Percentiles rank a stretch among this genome's conserved stretches.
These are phyloP conservation scores for Parietichytrium sp. DNA, from an alignment of 108 stramenopile genomes.

Conservation along the genomic window DNA sequence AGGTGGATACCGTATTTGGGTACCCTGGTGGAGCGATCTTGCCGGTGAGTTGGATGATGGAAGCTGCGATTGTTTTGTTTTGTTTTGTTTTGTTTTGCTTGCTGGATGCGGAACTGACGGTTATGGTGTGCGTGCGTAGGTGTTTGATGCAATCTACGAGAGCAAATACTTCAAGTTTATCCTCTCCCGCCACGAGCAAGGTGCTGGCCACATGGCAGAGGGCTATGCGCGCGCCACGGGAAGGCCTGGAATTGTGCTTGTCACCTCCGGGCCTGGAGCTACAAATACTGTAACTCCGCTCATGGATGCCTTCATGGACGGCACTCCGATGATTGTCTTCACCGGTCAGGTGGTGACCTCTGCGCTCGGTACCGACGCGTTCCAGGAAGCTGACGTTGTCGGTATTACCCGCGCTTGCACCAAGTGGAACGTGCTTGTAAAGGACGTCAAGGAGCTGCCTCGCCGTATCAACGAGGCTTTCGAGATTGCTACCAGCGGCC, in stretches of 20 bases:
- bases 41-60: no score
- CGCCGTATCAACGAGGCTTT: constrained; percentile 85
- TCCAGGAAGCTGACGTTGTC: constrained; percentile 78
- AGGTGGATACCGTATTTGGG: constrained; percentile 78
- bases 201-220: constrained; percentile 80
- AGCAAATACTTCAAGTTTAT: constrained; percentile 75
- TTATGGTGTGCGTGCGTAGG: no score
- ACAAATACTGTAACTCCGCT: constrained; percentile 85
- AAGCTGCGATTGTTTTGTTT: no score
- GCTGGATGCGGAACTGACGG: no score
- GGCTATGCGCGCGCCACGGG: constrained; percentile 79
- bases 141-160: neutral
- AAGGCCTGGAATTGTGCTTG: constrained; percentile 77
- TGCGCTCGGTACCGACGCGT: constrained; percentile 72
- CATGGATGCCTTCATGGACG: constrained; percentile 81
- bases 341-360: constrained; percentile 84
- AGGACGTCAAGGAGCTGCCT: constrained; percentile 78
- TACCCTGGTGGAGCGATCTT: constrained; percentile 87
- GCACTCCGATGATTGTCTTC: constrained; percentile 79
- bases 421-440: constrained; percentile 86
- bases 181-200: constrained; percentile 79
- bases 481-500: constrained; percentile 76
- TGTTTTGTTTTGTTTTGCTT: no score
- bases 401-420: constrained; percentile 77
- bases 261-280: constrained; percentile 85